These are phyloP conservation scores for Elasticomyces elasticus DNA, from an alignment of 495 filamentous ascomycete genomes.

Conservation along the genomic window DNA sequence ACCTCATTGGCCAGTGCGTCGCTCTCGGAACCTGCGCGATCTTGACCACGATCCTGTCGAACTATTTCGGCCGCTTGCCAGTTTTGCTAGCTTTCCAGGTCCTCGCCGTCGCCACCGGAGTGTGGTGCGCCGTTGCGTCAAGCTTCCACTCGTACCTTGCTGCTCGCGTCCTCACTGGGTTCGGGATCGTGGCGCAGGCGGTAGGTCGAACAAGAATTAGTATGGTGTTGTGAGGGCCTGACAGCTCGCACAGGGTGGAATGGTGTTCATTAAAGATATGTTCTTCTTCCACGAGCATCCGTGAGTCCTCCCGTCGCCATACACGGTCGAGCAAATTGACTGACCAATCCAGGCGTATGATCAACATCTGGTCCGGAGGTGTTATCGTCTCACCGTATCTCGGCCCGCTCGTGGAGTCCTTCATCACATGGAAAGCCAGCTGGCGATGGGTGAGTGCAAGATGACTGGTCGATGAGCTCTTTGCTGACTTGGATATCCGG, in stretches of 20 bases:
- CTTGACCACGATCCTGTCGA: conserved; percentile 7
- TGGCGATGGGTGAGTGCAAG: conserved; percentile 9
- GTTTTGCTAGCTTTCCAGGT: conserved; percentile 5
- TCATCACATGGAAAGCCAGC: conserved; percentile 6
- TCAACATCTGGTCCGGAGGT: conserved; percentile 9
- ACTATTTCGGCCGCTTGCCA: conserved; percentile 18
- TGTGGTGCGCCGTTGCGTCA: conserved; percentile 9
- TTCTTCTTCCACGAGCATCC: conserved; percentile 20
- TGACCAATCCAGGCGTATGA: conserved; percentile 6
- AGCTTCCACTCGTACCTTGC: conserved; percentile 8
- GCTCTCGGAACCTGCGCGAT: conserved; percentile 7
- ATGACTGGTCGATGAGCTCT: not conserved
- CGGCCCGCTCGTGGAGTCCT: conserved; percentile 11
- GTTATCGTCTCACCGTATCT: conserved; percentile 16
- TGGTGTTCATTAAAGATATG: conserved; percentile 20
- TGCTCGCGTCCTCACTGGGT: conserved; percentile 13
- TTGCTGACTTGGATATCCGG: not conserved
- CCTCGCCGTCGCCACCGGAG: conserved; percentile 5
- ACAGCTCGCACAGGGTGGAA: conserved; percentile 7
- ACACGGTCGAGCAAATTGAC: not conserved
- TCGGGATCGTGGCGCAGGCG: not conserved
- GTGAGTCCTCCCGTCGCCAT: not conserved
- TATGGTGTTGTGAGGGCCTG: not conserved
- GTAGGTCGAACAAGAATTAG: not conserved
- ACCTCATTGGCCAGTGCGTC: conserved; percentile 5